phyloP scores from a whole-genome alignment of 2,329 filamentous ascomycete genomes.

The Penicillium sumatraense region DNA sequence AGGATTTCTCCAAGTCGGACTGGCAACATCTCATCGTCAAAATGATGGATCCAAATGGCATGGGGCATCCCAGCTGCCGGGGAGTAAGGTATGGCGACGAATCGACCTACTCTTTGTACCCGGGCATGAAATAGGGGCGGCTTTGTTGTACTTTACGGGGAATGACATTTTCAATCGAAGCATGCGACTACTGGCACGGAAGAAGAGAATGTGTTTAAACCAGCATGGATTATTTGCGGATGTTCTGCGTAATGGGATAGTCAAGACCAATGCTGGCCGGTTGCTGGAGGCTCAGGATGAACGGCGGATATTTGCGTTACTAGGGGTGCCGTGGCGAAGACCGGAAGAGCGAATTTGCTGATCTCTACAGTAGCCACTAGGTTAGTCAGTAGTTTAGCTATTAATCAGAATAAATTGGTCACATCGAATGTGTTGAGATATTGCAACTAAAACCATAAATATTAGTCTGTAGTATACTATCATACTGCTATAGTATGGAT shows the following conservation, averaged over 20 bases:
- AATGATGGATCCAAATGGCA: conserved; percentile 80
- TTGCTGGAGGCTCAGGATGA: conserved; percentile 77
- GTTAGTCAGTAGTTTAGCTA: neutral
- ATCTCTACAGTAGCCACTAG: too few species aligned
- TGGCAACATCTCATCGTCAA: conserved; percentile 62
- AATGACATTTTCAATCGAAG: conserved; percentile 95
- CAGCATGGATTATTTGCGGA: conserved; percentile 78
- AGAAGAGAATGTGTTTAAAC: conserved; percentile 82
- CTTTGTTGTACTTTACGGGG: conserved; percentile 92
- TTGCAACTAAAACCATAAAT: too few species aligned
- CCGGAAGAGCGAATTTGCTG: conserved; percentile 77
- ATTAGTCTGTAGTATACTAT: too few species aligned
- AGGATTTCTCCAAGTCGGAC: conserved; percentile 70
- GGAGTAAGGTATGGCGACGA: conserved; percentile 69
- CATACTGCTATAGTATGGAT: neutral
- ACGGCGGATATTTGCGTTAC: conserved; percentile 76
- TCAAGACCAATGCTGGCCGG: conserved; percentile 68
- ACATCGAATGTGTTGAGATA: too few species aligned
- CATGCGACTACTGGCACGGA: conserved; percentile 76
- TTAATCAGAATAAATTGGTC: neutral
- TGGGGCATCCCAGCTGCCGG: conserved; percentile 76
- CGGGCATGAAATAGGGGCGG: conserved; percentile 76
- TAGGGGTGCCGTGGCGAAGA: conserved; percentile 84
- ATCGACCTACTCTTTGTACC: conserved; percentile 87
- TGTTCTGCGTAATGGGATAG: conserved; percentile 63